These are phyloP conservation scores for Salmacisia buchloeana DNA, from an alignment of 1,284 basidiomycete species.

Conservation along the genomic window DNA sequence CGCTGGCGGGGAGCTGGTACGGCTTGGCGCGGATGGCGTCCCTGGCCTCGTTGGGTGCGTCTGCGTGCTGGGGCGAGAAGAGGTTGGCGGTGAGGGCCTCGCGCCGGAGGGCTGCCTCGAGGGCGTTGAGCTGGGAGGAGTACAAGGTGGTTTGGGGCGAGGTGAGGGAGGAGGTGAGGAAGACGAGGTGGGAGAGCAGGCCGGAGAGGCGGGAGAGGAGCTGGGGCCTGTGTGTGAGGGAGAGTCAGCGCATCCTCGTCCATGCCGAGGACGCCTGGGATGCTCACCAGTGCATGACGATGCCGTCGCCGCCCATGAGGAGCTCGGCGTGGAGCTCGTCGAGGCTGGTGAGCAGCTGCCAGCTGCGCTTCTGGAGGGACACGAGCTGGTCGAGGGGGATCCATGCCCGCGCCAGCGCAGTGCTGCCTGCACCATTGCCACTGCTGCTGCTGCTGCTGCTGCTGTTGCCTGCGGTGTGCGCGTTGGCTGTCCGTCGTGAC, in stretches of 20 bases:
- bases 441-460: too few species aligned
- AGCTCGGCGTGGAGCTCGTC: slow-evolving; percentile 1
- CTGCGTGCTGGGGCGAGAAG: not conserved
- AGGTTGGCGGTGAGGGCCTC: slow-evolving; percentile 9
- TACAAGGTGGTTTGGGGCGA: slow-evolving; percentile 6
- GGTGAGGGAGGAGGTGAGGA: slow-evolving; percentile 10
- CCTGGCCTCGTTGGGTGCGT: not conserved
- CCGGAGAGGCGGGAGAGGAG: slow-evolving; percentile 10
- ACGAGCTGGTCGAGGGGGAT: slow-evolving; percentile 3
- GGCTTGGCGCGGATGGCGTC: slow-evolving; percentile 4
- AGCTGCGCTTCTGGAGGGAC: slow-evolving; percentile 2
- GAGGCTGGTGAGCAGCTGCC: slow-evolving; percentile 5
- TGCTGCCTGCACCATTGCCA: not conserved
- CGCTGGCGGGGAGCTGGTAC: not conserved
- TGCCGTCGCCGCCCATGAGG: not conserved
- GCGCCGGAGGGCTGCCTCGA: not conserved
- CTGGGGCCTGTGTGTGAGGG: slow-evolving; percentile 6
- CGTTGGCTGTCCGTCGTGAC: too few species aligned
- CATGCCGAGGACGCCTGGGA: too few species aligned
- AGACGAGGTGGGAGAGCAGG: slow-evolving; percentile 13
- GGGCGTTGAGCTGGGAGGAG: slow-evolving; percentile 1
- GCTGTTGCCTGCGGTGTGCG: not conserved
- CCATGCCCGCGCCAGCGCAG: not conserved
- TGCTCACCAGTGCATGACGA: slow-evolving; percentile 4
- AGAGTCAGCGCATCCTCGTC: not conserved